Evolutionary conservation across 768 basidiomycete genomes (phyloP).

Genomic region (Phylloporus sp.): DNA sequence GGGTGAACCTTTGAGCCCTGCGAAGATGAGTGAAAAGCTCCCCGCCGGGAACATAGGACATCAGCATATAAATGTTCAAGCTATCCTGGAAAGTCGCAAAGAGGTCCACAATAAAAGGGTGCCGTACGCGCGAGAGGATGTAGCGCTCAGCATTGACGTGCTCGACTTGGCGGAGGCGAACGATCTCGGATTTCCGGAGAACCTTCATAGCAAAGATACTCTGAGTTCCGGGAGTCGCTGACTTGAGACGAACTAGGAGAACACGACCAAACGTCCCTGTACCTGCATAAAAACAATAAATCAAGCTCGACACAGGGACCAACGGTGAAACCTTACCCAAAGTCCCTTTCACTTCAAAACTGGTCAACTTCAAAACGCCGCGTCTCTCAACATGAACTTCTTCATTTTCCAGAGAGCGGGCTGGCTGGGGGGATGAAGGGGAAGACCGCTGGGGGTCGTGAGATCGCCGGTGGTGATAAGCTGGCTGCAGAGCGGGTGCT

Average conservation of each 20-base stretch:
- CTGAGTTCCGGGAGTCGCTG: slow-evolving; percentile 40
- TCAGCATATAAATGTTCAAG: slow-evolving; percentile 96
- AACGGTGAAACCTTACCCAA: slow-evolving; percentile 46
- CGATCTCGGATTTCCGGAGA: slow-evolving; percentile 79
- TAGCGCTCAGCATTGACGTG: slow-evolving; percentile 96
- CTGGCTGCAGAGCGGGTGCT: slow-evolving; percentile 2
- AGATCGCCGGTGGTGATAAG: slow-evolving; percentile 13
- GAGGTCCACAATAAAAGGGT: slow-evolving; percentile 96
- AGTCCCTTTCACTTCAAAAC: slow-evolving; percentile 79
- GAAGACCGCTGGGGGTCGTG: slow-evolving; percentile 1
- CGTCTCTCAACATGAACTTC: slow-evolving; percentile 55
- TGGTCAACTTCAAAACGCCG: slow-evolving; percentile 60
- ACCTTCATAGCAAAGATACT: slow-evolving; percentile 86
- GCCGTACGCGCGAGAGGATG: slow-evolving; percentile 86
- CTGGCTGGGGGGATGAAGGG: slow-evolving; percentile 38
- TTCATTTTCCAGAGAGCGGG: slow-evolving; percentile 66
- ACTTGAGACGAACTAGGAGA: slow-evolving; percentile 74
- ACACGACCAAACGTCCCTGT: slow-evolving; percentile 97
- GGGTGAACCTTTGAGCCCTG: slow-evolving; percentile 89
- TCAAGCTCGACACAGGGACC: neutral
- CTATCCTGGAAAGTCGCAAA: slow-evolving; percentile 95
- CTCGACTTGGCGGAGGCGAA: slow-evolving; percentile 90
- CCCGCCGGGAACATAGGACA: slow-evolving; percentile 94
- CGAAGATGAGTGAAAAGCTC: slow-evolving; percentile 97
- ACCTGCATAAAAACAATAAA: slow-evolving; percentile 45